Evolutionary conservation across 148 eudicot species (phyloP), one percentile per base, ranked within the genome.

Genomic region (Talinum fruticosum): DNA sequence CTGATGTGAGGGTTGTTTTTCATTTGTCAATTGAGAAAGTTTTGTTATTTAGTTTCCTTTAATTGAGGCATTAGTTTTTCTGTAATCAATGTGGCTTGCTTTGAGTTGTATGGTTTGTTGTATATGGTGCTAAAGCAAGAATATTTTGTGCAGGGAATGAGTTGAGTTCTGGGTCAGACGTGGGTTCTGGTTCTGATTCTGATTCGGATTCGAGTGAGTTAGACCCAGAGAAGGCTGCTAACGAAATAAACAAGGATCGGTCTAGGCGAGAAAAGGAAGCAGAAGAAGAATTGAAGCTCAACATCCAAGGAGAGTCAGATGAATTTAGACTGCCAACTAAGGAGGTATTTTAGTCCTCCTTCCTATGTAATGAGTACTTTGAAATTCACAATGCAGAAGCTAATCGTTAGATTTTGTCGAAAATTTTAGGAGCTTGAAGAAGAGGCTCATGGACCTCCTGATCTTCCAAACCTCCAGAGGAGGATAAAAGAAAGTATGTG

Each of bases 401-500:
- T 62, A n/a, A 36, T 72, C 15, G 33, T 28, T 14, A 44, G 70
- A 38, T 12, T 15, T 38, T 49, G 12, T 73, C 18, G 23, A 36
- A 61, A 79, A 66, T 67, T 53, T 4, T 69, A 95, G 98, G 97
- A 95, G 76, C 92, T 95, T 66, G 94, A 84, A 75, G 89, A 85
- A 78, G 98, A 95, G 85, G 90, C 94, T 61, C 83, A 79, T 64
- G 79, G 87, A 73, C 98, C 97, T 16, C 98, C 98, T 74, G 92
- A 92, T 88, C 92, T 92, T 69, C 78, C 91, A 34, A 87, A 61
- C 76, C 94, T 95, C 62, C 89, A 88, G 68, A 86, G 96, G 81
- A 89, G 98, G 83, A 95, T 95, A 75, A 91, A 88, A 89, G 96
- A 92, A 82, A 86, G 98, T 95, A 86, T 70, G 97, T 86, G 33